Evolutionary conservation across 257 asterid species (phyloP).

Genomic region (Penstemon barbatus): DNA sequence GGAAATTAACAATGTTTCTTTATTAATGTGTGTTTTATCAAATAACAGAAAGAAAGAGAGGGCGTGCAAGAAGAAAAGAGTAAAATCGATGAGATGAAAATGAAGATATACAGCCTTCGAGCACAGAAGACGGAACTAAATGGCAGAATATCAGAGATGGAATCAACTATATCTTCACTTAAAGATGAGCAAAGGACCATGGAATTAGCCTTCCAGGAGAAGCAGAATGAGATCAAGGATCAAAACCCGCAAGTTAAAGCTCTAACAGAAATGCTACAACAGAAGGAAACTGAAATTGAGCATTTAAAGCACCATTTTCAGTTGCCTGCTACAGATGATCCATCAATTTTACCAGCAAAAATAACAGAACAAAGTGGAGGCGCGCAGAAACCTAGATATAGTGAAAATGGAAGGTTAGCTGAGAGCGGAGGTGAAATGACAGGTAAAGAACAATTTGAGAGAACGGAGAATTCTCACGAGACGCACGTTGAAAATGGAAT

Average conservation of each 20-base stretch:
- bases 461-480: constrained; percentile 23
- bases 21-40: neutral
- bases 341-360: constrained; percentile 27
- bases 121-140: constrained; percentile 50
- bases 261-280: constrained; percentile 33
- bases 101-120: constrained; percentile 43
- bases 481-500: constrained; percentile 12
- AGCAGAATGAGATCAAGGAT: constrained; percentile 43
- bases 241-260: constrained; percentile 36
- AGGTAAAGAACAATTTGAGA: constrained; percentile 24
- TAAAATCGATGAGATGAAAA: constrained; percentile 61
- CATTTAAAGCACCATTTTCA: constrained; percentile 39
- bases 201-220: constrained; percentile 47
- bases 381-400: neutral
- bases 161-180: constrained; percentile 61
- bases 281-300: constrained; percentile 45
- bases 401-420: constrained; percentile 18
- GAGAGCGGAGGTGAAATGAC: constrained; percentile 21
- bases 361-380: neutral
- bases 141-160: constrained; percentile 50
- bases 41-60: constrained; percentile 60
- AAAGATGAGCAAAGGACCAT: constrained; percentile 55
- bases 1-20: neutral
- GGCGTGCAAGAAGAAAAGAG: constrained; percentile 38
- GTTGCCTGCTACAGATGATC: constrained; percentile 32